phyloP scores from a whole-genome alignment of 1,139 yeast genomes.

The Suhomyces kunorum region DNA sequence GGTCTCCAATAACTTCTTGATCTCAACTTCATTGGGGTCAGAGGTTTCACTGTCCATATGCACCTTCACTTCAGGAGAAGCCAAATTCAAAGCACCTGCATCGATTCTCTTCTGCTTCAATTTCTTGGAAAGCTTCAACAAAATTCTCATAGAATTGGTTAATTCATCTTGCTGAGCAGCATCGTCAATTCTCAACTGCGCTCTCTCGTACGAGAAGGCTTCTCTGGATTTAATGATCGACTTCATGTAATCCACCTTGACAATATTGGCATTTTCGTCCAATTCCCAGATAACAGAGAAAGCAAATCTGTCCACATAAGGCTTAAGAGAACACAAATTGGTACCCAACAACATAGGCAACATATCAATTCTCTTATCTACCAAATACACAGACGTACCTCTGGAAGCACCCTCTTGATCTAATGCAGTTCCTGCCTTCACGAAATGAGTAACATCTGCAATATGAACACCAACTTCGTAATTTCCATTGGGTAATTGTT shows the following conservation, averaged over 20 bases:
- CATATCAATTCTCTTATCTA: conserved; percentile 99
- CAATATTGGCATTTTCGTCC: conserved; percentile 81
- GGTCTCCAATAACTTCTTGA: conserved; percentile 83
- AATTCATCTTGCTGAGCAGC: conserved; percentile 73
- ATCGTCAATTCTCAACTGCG: conserved; percentile 91
- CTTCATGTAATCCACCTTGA: conserved; percentile 79
- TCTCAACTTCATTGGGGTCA: conserved; percentile 95
- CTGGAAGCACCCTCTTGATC: conserved; percentile 97
- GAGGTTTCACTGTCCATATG: conserved; percentile 97
- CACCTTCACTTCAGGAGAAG: conserved; percentile 97
- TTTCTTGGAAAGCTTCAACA: conserved; percentile 74
- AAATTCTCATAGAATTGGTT: conserved; percentile 84
- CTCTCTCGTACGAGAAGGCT: conserved; percentile 93
- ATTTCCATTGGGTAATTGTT: conserved; percentile 82
- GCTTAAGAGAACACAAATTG: conserved; percentile 90
- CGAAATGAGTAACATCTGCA: conserved; percentile 98
- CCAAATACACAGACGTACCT: conserved; percentile 95
- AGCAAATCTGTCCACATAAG: conserved; percentile 94
- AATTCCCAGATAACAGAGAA: conserved; percentile 96
- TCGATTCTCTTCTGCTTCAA: conserved; percentile 83
- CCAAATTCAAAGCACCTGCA: conserved; percentile 95
- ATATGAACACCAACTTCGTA: conserved; percentile 98
- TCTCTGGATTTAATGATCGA: conserved; percentile 89
- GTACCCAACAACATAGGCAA: conserved; percentile 94
- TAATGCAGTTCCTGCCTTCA: conserved; percentile 86